Conservation (phyloP, 768 basidiomycete species). For the Xerocomellus chrysenteron region DNA sequence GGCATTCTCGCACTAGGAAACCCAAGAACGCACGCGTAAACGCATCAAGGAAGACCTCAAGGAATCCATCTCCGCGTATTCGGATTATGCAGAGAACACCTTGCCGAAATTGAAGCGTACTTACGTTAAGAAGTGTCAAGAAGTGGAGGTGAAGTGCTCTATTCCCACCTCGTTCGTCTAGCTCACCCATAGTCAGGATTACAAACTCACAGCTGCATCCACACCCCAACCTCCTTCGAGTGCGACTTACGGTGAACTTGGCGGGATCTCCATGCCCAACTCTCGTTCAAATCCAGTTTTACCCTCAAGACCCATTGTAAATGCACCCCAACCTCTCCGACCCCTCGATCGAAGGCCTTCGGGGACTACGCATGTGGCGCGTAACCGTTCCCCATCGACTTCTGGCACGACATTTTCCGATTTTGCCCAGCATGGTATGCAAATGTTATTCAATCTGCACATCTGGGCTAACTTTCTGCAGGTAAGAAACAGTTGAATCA, state of each 20-base stretch:
- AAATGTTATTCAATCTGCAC: background rate
- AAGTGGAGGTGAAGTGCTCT: constrained; percentile 66
- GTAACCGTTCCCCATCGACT: constrained; percentile 79
- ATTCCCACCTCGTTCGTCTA: constrained; percentile 1
- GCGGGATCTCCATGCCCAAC: constrained; percentile 31
- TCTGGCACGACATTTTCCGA: constrained; percentile 82
- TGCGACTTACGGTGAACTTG: constrained; percentile 35
- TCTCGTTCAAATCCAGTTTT: constrained; percentile 47
- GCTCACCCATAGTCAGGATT: constrained; percentile 48
- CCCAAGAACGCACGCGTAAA: constrained; percentile 88
- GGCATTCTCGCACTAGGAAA: constrained; percentile 52
- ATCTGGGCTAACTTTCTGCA: constrained; percentile 25
- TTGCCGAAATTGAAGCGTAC: constrained; percentile 77
- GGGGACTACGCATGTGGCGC: constrained; percentile 47
- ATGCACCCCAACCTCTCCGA: constrained; percentile 71
- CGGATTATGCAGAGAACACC: constrained; percentile 76
- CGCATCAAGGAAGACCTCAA: constrained; percentile 91
- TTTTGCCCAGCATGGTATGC: constrained; percentile 74
- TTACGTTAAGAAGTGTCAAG: constrained; percentile 83
- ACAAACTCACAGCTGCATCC: constrained; percentile 49
- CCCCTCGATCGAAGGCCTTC: constrained; percentile 77
- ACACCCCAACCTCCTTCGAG: constrained; percentile 28
- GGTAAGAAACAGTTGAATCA: constrained; percentile 87
- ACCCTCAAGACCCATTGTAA: constrained; percentile 53
- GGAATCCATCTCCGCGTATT: constrained; percentile 70